A percentile compares a stretch with the other conserved stretches of the same genome.
Evolutionary conservation across 2,329 filamentous ascomycete genomes (phyloP).

Genomic region (Ilyonectria mors-panacis): DNA sequence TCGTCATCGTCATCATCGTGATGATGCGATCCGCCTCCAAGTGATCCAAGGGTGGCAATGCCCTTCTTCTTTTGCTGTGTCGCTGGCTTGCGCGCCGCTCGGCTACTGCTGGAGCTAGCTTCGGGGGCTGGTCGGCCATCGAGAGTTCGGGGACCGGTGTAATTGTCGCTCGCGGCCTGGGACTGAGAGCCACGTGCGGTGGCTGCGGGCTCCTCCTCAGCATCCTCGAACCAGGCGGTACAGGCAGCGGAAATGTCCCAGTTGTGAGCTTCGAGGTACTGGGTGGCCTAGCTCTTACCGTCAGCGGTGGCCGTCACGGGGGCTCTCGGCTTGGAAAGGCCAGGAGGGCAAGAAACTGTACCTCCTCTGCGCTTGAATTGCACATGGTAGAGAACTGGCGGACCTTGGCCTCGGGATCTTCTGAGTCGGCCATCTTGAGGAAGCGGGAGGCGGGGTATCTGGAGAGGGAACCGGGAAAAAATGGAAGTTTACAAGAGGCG

Average conservation of each 20-base stretch:
- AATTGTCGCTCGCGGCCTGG: constrained; percentile 54
- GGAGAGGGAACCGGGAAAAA: constrained; percentile 7
- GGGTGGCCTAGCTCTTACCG: constrained; percentile 68
- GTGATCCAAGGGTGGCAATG: constrained; percentile 72
- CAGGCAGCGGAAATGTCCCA: constrained; percentile 78
- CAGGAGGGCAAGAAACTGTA: constrained; percentile 17
- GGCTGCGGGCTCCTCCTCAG: constrained; percentile 64
- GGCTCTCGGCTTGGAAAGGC: neutral
- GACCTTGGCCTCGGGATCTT: constrained; percentile 46
- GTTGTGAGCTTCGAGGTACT: constrained; percentile 75
- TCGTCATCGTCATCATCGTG: constrained; percentile 73
- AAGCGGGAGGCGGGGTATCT: constrained; percentile 43
- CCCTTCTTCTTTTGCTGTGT: constrained; percentile 69
- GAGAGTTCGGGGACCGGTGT: constrained; percentile 74
- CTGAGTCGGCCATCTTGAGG: constrained; percentile 50
- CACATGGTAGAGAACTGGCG: constrained; percentile 49
- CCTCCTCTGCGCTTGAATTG: constrained; percentile 48
- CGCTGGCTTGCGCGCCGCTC: constrained; percentile 54
- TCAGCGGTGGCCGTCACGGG: constrained; percentile 15
- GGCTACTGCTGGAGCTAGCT: constrained; percentile 49
- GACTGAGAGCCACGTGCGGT: constrained; percentile 44
- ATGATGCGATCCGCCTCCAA: constrained; percentile 63
- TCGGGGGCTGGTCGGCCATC: constrained; percentile 73
- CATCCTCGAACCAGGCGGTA: constrained; percentile 71
- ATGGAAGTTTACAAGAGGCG: neutral